Conservation (phyloP, 768 basidiomycete genomes). For the Boletus pseudopeckii region DNA sequence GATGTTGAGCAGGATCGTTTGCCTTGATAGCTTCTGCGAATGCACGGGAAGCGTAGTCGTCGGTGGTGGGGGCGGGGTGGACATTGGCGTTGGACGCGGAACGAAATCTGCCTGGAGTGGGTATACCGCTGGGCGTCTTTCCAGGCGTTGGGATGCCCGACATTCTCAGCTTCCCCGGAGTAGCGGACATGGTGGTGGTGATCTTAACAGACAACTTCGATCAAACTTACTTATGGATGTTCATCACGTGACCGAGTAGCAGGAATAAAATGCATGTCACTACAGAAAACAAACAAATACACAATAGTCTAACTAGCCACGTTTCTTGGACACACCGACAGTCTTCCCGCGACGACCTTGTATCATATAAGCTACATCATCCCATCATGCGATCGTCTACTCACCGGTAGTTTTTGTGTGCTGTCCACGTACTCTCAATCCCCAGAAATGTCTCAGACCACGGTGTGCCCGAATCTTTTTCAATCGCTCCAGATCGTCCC, state of each 20-base stretch:
- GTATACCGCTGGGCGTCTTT: slow-evolving; percentile 46
- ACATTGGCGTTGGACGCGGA: slow-evolving; percentile 54
- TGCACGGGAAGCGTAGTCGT: slow-evolving; percentile 66
- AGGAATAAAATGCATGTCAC: background rate
- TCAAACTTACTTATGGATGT: background rate
- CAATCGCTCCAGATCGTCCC: slow-evolving; percentile 95
- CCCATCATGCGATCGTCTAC: slow-evolving; percentile 14
- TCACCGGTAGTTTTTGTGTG: slow-evolving; percentile 98
- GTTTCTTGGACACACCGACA: slow-evolving; percentile 95
- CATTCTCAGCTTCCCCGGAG: slow-evolving; percentile 41
- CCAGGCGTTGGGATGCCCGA: slow-evolving; percentile 49
- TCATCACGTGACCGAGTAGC: slow-evolving; percentile 20
- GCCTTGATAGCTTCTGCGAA: slow-evolving; percentile 77
- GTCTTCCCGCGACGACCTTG: slow-evolving; percentile 93
- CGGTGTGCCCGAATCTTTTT: slow-evolving; percentile 99
- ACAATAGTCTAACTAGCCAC: slow-evolving; percentile 37
- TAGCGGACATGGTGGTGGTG: slow-evolving; percentile 36
- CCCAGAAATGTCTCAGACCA: slow-evolving; percentile 91
- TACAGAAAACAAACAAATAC: background rate
- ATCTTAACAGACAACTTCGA: background rate
- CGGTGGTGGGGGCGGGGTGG: slow-evolving; percentile 33
- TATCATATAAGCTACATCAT: background rate
- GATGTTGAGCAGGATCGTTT: slow-evolving; percentile 76
- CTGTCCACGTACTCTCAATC: slow-evolving; percentile 93
- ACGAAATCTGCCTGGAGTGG: slow-evolving; percentile 68